Evolutionary conservation across 2,329 filamentous ascomycete species (phyloP), one percentile per base, ranked within the genome.

Genomic region (Bipolaris victoriae): DNA sequence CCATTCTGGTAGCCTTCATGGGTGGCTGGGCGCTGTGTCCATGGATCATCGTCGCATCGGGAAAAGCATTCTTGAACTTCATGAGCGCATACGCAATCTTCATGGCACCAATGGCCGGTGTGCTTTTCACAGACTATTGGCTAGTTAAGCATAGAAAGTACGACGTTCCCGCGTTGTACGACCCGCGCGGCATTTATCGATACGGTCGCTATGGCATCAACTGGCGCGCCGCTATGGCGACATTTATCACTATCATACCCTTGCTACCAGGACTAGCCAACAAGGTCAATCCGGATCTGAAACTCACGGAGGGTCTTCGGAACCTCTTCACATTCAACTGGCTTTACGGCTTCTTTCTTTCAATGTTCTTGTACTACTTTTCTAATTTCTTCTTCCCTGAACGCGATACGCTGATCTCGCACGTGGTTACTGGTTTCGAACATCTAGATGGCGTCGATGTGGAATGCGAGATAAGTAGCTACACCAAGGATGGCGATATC

Each of bases 241-340:
- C 56, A 13, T 51, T 70, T 3, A 52, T 65, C 13, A 52, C 55
- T 3, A 58, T 70, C 41, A 52, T 55, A 1, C 66, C 66, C 1
- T 37, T 52, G 4, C 44, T 68, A 3, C 66, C 68, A 15, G 62
- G 59, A 7, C 48, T 70, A 4, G 65, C 60, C 1, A 59, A 66
- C 36, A 65, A 63, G 4, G 55, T 67, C 43, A 61, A 65, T n/a
- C 52, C 65, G 0, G 55, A 45, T 1, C 31, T 65, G 3, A 47
- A 56, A 6, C 58, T 64, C 68, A 69, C 49, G 2, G n/a, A 40
- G 1, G 60, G 60, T 6, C 48, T 62, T 9, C 33, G 69, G 69
- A 36, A 70, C 63, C 18, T 60, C 50, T 77, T 76, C 43, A 68
- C 77, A 6, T 77, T 73, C 62, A 75, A 76, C 4, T 79, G 77